phyloP scores from a whole-genome alignment of 2,329 filamentous ascomycete genomes.

The Madurella fahalii region DNA sequence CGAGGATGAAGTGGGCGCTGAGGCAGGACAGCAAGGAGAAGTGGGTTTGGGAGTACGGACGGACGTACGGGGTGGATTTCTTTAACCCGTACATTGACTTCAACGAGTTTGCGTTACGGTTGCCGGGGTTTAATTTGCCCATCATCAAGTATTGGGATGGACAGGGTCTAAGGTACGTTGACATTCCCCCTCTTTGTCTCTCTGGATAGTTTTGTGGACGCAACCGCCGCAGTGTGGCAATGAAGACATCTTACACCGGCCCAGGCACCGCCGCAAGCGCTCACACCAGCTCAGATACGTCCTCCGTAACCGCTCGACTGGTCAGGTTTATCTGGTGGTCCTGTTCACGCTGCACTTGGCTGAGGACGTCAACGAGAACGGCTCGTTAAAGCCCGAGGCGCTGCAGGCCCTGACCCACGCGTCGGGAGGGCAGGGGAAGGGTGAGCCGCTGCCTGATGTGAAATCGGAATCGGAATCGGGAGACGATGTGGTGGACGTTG shows the following conservation, averaged over 20 bases:
- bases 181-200: constrained; percentile 29
- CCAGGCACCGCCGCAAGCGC: constrained; percentile 48
- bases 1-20: constrained; percentile 58
- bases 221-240: not conserved
- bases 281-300: constrained; percentile 88
- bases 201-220: not conserved
- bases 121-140: constrained; percentile 69
- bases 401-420: constrained; percentile 26
- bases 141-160: constrained; percentile 80
- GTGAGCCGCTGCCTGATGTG: constrained; percentile 29
- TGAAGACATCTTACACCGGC: constrained; percentile 13
- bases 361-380: constrained; percentile 59
- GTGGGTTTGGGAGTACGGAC: constrained; percentile 53
- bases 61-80: constrained; percentile 61
- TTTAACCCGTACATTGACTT: constrained; percentile 94
- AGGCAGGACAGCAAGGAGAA: constrained; percentile 43
- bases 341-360: constrained; percentile 72
- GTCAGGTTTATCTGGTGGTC: constrained; percentile 74
- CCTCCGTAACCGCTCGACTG: constrained; percentile 72
- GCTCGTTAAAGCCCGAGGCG: constrained; percentile 46
- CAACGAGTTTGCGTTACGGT: constrained; percentile 61
- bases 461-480: constrained; percentile 8
- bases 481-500: not conserved
- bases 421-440: constrained; percentile 18
- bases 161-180: constrained; percentile 62